phyloP scores from a whole-genome alignment of 1,284 basidiomycete genomes.

The Entoloma clypeatum region DNA sequence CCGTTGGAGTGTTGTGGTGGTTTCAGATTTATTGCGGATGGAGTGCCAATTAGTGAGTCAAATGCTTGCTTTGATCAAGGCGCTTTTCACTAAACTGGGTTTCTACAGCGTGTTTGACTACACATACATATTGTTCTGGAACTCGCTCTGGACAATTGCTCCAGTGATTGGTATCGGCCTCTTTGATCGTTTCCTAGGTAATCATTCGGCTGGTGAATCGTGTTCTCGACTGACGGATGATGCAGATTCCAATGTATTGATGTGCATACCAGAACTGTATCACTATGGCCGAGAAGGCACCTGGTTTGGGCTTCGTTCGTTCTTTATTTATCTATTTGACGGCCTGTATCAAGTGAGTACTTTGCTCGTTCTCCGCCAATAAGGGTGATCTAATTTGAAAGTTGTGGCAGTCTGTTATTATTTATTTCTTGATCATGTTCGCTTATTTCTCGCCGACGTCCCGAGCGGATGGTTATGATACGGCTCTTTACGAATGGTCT shows the following conservation, averaged over 20 bases:
- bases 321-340: slow-evolving; percentile 81
- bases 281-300: slow-evolving; percentile 70
- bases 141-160: slow-evolving; percentile 91
- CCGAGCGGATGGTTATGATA: slow-evolving; percentile 76
- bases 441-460: slow-evolving; percentile 73
- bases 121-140: slow-evolving; percentile 93
- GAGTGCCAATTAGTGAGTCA: slow-evolving; percentile 81
- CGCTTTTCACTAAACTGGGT: slow-evolving; percentile 1
- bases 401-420: slow-evolving; percentile 60
- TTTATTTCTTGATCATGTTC: slow-evolving; percentile 85
- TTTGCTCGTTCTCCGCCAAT: slow-evolving; percentile 1
- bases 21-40: slow-evolving; percentile 96
- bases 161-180: slow-evolving; percentile 92
- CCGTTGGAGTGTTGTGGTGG: slow-evolving; percentile 95
- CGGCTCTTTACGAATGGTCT: slow-evolving; percentile 77
- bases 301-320: slow-evolving; percentile 77
- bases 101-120: slow-evolving; percentile 74
- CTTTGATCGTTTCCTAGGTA: slow-evolving; percentile 85
- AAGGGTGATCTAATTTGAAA: slow-evolving; percentile 9
- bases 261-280: slow-evolving; percentile 91
- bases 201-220: slow-evolving; percentile 11
- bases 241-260: slow-evolving; percentile 75
- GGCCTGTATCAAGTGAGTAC: slow-evolving; percentile 74
- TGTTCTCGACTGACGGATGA: slow-evolving; percentile 2
- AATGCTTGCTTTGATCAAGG: not conserved